Evolutionary conservation across 1,139 yeast genomes (phyloP).

Genomic region (Kodamaea ohmeri): DNA sequence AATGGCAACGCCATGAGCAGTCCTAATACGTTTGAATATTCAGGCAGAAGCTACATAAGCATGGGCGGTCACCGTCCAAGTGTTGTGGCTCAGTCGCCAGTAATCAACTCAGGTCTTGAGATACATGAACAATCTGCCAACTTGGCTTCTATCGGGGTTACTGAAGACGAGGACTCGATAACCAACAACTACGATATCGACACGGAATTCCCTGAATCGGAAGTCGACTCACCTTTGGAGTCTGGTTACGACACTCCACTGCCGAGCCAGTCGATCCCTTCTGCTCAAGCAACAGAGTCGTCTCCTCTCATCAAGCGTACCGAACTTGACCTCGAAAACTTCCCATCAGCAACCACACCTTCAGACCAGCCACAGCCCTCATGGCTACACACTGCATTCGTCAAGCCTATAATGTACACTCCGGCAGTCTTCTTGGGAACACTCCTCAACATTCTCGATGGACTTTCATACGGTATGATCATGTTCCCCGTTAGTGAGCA

Average conservation of each 20-base stretch:
- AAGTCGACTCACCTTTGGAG: not conserved
- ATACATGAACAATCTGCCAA: conserved; percentile 66
- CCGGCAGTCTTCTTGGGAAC: conserved; percentile 87
- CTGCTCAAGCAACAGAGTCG: conserved; percentile 1
- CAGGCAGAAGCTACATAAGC: conserved; percentile 46
- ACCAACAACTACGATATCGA: conserved; percentile 4
- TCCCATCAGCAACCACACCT: conserved; percentile 1
- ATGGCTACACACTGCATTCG: conserved; percentile 19
- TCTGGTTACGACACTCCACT: conserved; percentile 1
- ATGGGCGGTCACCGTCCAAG: conserved; percentile 23
- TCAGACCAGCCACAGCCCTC: conserved; percentile 6
- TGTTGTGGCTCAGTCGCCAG: conserved; percentile 29
- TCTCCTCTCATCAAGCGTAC: conserved; percentile 8
- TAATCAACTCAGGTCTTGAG: conserved; percentile 46
- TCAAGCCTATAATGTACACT: conserved; percentile 47
- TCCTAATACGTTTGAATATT: conserved; percentile 37
- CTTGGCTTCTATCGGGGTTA: conserved; percentile 59
- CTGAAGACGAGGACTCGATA: conserved; percentile 34
- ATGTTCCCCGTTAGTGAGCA: conserved; percentile 88
- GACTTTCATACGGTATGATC: conserved; percentile 94
- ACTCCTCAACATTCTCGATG: conserved; percentile 83
- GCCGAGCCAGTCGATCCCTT: not conserved
- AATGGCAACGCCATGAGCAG: conserved; percentile 17
- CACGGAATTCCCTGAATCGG: conserved; percentile 4
- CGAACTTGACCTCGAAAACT: conserved; percentile 14